Evolutionary conservation across 371 early-diverging fungal species (phyloP), one percentile per base, ranked within the genome.

Genomic region (Mucor circinelloides): DNA sequence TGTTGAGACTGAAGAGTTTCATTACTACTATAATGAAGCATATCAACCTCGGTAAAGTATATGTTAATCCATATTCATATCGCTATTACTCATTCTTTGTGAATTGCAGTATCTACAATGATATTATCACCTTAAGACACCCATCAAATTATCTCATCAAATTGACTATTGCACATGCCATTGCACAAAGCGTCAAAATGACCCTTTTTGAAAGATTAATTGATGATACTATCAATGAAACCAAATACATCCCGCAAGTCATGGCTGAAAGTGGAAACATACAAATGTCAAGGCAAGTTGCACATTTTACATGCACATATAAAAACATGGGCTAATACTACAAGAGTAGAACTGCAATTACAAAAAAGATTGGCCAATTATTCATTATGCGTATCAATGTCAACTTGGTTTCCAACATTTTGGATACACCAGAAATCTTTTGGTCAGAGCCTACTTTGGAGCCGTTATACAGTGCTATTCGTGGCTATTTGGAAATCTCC

Each of bases 301-400:
- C 6, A 27, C 44, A 12, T 31, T 28, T 6, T 8, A 3, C 6
- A 3, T 1, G 8, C 19, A 7, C 7, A 52, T 27, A 17, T 27
- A 28, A 27, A 21, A 0, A 27, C 15, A 8, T 3, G 15, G 13
- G 6, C 15, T 59, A 8, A 52, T 27, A 52, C 0, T 10, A 9
- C 13, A 5, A 4, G 1, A 6, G 6, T 40, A 89, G 85, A 79
- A 82, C 84, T 25, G 83, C 85, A 12, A 88, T 88, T 55, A 85
- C 87, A 8, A 83, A 87, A 60, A 87, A 87, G 78, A 88, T 88
- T 70, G 89, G 89, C 0, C 87, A 88, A 76, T 74, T 94, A 44
- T 94, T 93, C 74, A 91, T 92, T 60, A 90, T 93, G 88, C 87
- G 95, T 8, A 93, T 94, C 78, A 93, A 95, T 67, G 94, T 95